Conservation (phyloP, 139 green algal species). For the Gonium pectorale region DNA sequence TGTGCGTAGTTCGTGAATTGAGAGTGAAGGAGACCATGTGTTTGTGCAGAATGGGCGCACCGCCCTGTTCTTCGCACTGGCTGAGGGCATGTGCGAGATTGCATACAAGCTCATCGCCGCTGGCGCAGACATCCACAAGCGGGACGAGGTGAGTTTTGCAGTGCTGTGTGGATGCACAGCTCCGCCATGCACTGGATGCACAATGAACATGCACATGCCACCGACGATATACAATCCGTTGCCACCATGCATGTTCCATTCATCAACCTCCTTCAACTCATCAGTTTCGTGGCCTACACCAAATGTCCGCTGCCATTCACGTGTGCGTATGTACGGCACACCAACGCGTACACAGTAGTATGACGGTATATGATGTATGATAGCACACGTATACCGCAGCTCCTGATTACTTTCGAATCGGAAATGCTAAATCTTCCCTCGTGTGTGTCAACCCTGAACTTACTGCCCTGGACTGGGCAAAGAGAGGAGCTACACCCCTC, state of each 20-base stretch:
- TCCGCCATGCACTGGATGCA: not conserved
- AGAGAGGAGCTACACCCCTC: not conserved
- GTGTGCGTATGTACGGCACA: not conserved
- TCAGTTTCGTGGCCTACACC: too few species aligned
- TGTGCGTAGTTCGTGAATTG: not conserved
- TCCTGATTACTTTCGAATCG: not conserved
- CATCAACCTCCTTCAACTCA: too few species aligned
- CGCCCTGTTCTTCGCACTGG: not conserved
- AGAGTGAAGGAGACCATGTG: not conserved
- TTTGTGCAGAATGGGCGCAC: not conserved
- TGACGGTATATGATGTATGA: not conserved
- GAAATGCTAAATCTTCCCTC: not conserved
- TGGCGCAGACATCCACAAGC: not conserved
- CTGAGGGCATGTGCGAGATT: not conserved
- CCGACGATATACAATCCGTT: not conserved
- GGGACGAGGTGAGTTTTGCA: not conserved
- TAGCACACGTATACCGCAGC: not conserved
- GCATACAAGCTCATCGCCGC: not conserved
- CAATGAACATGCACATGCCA: not conserved
- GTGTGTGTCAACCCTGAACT: not conserved
- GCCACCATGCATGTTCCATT: not conserved
- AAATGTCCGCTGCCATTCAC: not conserved
- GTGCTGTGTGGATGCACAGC: not conserved
- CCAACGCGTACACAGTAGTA: not conserved
- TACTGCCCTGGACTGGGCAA: too few species aligned